phyloP scores from a whole-genome alignment of 2,329 filamentous ascomycete genomes.

The Fusarium praegraminearum region DNA sequence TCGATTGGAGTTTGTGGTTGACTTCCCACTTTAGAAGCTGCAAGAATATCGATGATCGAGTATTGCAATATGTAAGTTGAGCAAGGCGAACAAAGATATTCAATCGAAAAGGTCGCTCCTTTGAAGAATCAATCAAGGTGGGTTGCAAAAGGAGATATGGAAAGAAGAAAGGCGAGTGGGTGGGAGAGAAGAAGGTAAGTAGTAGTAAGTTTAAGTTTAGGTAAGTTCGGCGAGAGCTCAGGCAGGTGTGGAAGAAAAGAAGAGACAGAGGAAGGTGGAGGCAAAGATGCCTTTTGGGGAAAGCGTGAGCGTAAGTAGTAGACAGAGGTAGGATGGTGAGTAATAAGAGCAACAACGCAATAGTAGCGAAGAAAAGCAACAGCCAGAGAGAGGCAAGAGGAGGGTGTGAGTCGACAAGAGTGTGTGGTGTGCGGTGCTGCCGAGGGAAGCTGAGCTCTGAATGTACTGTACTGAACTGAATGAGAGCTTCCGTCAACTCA shows the following conservation, averaged over 20 bases:
- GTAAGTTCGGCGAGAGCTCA: conserved; percentile 39
- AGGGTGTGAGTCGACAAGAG: conserved; percentile 40
- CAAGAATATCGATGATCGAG: conserved; percentile 9
- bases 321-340: conserved; percentile 29
- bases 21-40: conserved; percentile 10
- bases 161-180: conserved; percentile 28
- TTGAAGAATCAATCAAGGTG: conserved; percentile 26
- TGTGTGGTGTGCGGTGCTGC: conserved; percentile 44
- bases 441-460: conserved; percentile 41
- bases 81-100: conserved; percentile 22
- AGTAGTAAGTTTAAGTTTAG: conserved; percentile 29
- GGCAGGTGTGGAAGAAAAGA: conserved; percentile 36
- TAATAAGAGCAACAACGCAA: conserved; percentile 43
- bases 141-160: conserved; percentile 35
- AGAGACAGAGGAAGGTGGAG: conserved; percentile 46
- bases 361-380: conserved; percentile 32
- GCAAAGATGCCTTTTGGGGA: conserved; percentile 47
- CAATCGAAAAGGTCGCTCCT: conserved; percentile 19
- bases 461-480: conserved; percentile 8
- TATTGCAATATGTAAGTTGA: conserved; percentile 24
- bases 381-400: conserved; percentile 39
- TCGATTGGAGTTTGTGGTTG: conserved; percentile 29
- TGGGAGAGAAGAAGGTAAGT: conserved; percentile 26
- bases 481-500: conserved; percentile 32
- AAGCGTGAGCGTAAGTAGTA: conserved; percentile 39